Evolutionary conservation across 2,329 filamentous ascomycete genomes (phyloP).

Genomic region (Epichloe hybrida): DNA sequence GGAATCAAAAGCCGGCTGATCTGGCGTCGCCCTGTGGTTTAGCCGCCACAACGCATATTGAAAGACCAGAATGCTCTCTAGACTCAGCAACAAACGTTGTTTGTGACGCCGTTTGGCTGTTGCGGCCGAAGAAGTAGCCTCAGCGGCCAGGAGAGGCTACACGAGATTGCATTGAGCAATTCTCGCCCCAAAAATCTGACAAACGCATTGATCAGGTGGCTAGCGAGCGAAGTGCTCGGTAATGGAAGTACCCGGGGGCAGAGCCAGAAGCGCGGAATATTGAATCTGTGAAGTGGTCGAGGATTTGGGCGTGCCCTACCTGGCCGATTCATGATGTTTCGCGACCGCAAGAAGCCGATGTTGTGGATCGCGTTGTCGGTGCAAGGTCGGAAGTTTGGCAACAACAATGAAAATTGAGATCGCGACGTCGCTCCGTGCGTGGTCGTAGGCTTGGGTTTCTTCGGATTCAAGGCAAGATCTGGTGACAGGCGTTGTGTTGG

Average conservation of each 20-base stretch:
- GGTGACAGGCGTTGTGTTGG: neutral
- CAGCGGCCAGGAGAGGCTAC: neutral
- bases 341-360: neutral
- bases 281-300: slow-evolving; percentile 6
- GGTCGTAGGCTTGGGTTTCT: neutral
- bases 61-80: neutral
- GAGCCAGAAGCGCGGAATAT: neutral
- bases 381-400: neutral
- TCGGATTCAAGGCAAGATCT: neutral
- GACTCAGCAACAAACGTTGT: neutral
- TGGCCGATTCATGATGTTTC: slow-evolving; percentile 45
- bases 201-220: neutral
- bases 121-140: neutral
- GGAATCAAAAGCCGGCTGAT: neutral
- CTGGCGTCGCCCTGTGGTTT: neutral
- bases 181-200: neutral
- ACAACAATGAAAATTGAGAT: neutral
- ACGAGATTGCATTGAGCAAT: neutral
- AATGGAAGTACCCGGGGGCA: neutral
- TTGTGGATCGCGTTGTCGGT: neutral
- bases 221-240: neutral
- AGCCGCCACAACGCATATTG: neutral
- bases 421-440: neutral
- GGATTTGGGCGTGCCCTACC: slow-evolving; percentile 30
- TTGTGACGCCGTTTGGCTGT: neutral